These are phyloP conservation scores for Penicillium sp. DNA, from an alignment of 2,329 filamentous ascomycete genomes.

Conservation along the genomic window DNA sequence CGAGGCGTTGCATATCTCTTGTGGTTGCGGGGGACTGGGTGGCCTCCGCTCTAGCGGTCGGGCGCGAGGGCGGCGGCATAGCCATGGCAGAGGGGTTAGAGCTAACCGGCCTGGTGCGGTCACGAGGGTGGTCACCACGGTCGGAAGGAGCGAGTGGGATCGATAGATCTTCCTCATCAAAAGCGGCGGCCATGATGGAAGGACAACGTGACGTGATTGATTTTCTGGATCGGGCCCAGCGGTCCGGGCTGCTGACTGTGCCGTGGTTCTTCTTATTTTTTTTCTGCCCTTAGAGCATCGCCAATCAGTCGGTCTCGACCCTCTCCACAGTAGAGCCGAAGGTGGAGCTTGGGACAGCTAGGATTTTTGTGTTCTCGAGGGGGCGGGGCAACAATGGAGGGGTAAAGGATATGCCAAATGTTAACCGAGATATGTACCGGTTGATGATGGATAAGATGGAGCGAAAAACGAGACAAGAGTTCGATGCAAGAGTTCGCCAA, in stretches of 20 bases:
- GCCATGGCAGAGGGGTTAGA: conserved; percentile 37
- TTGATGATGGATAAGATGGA: neutral
- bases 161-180: conserved; percentile 80
- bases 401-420: neutral
- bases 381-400: conserved; percentile 11
- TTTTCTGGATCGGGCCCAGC: conserved; percentile 26
- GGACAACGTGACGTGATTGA: conserved; percentile 40
- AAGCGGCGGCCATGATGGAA: conserved; percentile 46
- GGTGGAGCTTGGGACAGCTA: conserved; percentile 23
- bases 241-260: conserved; percentile 22
- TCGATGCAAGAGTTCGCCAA: neutral
- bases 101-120: conserved; percentile 23
- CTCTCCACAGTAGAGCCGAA: conserved; percentile 27
- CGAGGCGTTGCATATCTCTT: conserved; percentile 76
- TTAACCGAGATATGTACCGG: neutral
- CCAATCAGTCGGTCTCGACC: conserved; percentile 27
- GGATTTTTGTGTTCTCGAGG: conserved; percentile 22
- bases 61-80: conserved; percentile 39
- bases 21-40: conserved; percentile 48
- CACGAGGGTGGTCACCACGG: conserved; percentile 29
- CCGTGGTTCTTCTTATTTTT: conserved; percentile 18
- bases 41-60: conserved; percentile 31
- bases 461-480: neutral
- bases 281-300: conserved; percentile 17
- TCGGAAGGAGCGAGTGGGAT: conserved; percentile 59